A percentile compares a stretch with the other conserved stretches of the same genome.
Conservation (phyloP, 768 basidiomycete species). For the Rhizopogon roseolus region DNA sequence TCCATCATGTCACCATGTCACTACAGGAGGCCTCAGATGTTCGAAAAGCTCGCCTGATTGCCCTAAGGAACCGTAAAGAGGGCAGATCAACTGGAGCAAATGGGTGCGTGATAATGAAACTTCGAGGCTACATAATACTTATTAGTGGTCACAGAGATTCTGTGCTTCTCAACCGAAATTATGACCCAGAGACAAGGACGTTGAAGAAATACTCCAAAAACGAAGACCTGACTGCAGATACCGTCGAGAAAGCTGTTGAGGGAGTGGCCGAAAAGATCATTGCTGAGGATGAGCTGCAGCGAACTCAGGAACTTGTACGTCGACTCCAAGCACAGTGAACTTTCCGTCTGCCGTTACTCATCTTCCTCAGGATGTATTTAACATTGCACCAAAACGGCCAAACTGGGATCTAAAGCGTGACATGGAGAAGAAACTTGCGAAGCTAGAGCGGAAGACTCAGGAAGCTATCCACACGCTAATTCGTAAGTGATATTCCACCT, state of each 20-base stretch:
- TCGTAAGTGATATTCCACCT: slow-evolving; percentile 48
- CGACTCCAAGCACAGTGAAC: background rate
- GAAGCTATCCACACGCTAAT: slow-evolving; percentile 91
- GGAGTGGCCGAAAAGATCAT: slow-evolving; percentile 85
- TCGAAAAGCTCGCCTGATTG: slow-evolving; percentile 76
- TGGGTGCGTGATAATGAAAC: slow-evolving; percentile 30
- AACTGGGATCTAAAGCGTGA: slow-evolving; percentile 97
- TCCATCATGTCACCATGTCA: slow-evolving; percentile 37
- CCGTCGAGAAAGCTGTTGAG: slow-evolving; percentile 81
- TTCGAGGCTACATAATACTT: background rate
- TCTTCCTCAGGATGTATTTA: slow-evolving; percentile 75
- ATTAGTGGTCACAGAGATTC: slow-evolving; percentile 33
- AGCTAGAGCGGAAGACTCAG: slow-evolving; percentile 87
- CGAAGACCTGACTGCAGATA: slow-evolving; percentile 64
- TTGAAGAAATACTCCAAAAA: slow-evolving; percentile 61
- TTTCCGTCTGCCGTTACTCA: slow-evolving; percentile 1
- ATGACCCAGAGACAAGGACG: slow-evolving; percentile 84
- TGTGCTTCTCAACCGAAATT: slow-evolving; percentile 72
- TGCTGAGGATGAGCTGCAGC: slow-evolving; percentile 77
- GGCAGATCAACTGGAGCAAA: slow-evolving; percentile 41
- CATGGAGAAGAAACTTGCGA: slow-evolving; percentile 84
- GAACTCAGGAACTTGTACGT: slow-evolving; percentile 84
- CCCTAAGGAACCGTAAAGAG: slow-evolving; percentile 69
- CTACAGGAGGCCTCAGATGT: slow-evolving; percentile 76
- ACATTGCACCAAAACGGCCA: slow-evolving; percentile 94